Conservation (phyloP, 139 green algal species). For the Coccomyxa sp. region DNA sequence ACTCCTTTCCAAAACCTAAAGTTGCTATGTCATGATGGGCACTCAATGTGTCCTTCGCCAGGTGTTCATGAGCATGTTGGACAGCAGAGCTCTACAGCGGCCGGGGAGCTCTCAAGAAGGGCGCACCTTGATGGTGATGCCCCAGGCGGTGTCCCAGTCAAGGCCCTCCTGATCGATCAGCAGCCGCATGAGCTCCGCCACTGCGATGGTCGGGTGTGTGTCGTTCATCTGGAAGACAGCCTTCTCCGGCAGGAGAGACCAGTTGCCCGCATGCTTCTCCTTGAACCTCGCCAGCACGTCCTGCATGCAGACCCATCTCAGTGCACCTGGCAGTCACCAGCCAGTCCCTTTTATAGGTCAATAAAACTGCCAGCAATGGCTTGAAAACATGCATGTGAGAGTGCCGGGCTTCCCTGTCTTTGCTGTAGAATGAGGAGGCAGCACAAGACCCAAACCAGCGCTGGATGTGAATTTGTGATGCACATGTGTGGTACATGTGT, state of each 20-base stretch:
- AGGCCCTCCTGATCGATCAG: slow-evolving; percentile 93
- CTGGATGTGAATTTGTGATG: too few relatives aligned
- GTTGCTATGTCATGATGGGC: neutral
- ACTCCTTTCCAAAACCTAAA: too few relatives aligned
- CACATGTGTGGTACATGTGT: too few relatives aligned
- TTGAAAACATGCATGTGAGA: neutral
- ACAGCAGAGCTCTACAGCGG: neutral
- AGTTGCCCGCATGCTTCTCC: slow-evolving; percentile 57
- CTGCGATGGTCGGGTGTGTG: slow-evolving; percentile 95
- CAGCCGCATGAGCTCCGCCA: slow-evolving; percentile 95
- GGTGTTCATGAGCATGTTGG: neutral
- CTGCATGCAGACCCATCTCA: slow-evolving; percentile 15
- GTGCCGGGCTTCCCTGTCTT: too few relatives aligned
- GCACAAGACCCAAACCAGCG: too few relatives aligned
- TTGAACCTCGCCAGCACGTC: slow-evolving; percentile 69
- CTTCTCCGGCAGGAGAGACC: slow-evolving; percentile 70
- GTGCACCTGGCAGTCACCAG: neutral
- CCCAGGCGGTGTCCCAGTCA: slow-evolving; percentile 80
- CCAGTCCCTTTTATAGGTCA: neutral
- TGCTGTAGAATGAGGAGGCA: too few relatives aligned
- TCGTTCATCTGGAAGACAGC: slow-evolving; percentile 97
- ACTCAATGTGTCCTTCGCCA: neutral
- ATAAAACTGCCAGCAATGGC: neutral
- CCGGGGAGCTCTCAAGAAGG: neutral
- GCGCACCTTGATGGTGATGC: slow-evolving; percentile 71